These are phyloP conservation scores for Sarocladium kiliense DNA, from an alignment of 2,329 filamentous ascomycete species.

Conservation along the genomic window DNA sequence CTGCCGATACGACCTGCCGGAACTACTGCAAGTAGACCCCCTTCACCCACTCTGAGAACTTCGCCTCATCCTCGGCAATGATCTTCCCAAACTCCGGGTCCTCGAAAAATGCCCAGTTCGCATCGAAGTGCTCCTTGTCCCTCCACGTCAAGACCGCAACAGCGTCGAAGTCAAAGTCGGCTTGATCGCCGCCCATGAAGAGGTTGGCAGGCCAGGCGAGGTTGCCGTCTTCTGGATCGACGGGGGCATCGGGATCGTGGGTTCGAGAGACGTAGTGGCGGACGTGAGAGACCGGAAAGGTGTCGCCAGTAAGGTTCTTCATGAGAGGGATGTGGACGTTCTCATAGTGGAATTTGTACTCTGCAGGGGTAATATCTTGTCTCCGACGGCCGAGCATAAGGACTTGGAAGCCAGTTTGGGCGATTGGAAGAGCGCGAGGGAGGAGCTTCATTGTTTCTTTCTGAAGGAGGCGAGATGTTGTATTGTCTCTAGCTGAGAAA, in stretches of 20 bases:
- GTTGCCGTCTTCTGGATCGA: background rate
- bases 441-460: slow-evolving; percentile 9
- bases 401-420: slow-evolving; percentile 9
- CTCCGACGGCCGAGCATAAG: slow-evolving; percentile 16
- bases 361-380: slow-evolving; percentile 16
- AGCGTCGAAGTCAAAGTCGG: slow-evolving; percentile 16
- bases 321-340: slow-evolving; percentile 19
- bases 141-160: slow-evolving; percentile 17
- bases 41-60: slow-evolving; percentile 12
- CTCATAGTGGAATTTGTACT: slow-evolving; percentile 19
- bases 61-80: slow-evolving; percentile 11
- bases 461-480: background rate
- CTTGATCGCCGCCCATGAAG: slow-evolving; percentile 14
- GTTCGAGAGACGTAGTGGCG: slow-evolving; percentile 16
- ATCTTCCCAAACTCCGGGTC: slow-evolving; percentile 8
- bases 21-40: slow-evolving; percentile 9
- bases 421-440: background rate
- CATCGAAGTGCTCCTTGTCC: slow-evolving; percentile 13
- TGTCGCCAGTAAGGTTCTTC: slow-evolving; percentile 15
- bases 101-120: slow-evolving; percentile 13
- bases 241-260: background rate
- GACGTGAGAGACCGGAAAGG: slow-evolving; percentile 17
- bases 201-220: slow-evolving; percentile 12
- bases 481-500: background rate
- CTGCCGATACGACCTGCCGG: too few species aligned